Evolutionary conservation across 2,329 filamentous ascomycete species (phyloP).

Genomic region (Sclerotinia trifoliorum): DNA sequence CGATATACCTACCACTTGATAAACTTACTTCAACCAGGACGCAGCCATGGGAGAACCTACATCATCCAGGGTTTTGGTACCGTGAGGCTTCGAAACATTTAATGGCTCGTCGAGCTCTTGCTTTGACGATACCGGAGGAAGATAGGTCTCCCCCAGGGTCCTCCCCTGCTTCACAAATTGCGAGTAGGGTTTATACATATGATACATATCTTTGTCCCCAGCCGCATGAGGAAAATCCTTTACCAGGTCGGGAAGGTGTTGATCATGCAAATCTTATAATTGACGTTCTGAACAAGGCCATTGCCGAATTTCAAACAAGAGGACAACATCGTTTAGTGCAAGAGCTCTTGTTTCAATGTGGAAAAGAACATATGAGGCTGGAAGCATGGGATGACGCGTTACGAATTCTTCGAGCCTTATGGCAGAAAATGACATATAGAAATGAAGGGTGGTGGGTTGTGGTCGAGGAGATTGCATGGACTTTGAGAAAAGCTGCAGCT

Average conservation of each 20-base stretch:
- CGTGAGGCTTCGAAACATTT: conserved; percentile 59
- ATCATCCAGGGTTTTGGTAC: conserved; percentile 68
- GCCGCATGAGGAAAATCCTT: conserved; percentile 58
- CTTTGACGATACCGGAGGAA: conserved; percentile 58
- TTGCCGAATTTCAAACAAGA: conserved; percentile 53
- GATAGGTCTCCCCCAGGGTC: conserved; percentile 53
- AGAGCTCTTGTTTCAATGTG: conserved; percentile 56
- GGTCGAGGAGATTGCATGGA: conserved; percentile 60
- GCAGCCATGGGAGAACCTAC: conserved; percentile 62
- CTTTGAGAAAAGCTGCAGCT: conserved; percentile 56
- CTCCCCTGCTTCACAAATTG: conserved; percentile 48
- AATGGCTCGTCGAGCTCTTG: conserved; percentile 52
- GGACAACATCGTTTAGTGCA: conserved; percentile 53
- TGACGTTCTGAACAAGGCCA: conserved; percentile 51
- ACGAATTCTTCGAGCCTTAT: conserved; percentile 55
- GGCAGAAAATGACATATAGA: conserved; percentile 56
- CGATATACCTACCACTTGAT: conserved; percentile 56
- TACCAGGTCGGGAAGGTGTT: conserved; percentile 48
- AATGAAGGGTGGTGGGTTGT: conserved; percentile 60
- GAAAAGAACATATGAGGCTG: conserved; percentile 52
- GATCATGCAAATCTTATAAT: conserved; percentile 58
- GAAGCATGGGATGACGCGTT: conserved; percentile 55
- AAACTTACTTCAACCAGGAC: conserved; percentile 54
- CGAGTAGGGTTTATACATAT: conserved; percentile 56
- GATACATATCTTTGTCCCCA: conserved; percentile 67